These are phyloP conservation scores for Leishmania major DNA, from an alignment of 208 protist species.

Conservation along the genomic window DNA sequence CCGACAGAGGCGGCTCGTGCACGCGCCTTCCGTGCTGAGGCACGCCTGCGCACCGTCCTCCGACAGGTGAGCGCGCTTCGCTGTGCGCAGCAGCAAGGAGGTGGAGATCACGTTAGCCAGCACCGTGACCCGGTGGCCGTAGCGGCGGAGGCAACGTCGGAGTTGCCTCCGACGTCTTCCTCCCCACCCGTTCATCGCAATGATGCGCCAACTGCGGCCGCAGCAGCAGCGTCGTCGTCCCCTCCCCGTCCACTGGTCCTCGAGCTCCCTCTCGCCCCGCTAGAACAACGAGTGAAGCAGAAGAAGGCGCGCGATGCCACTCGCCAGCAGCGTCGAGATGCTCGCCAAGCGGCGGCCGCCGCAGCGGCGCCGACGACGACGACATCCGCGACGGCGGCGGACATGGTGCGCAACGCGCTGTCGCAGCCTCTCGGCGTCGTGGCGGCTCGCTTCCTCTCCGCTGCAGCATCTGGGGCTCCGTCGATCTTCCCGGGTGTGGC, in stretches of 20 bases:
- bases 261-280: slow-evolving; percentile 18
- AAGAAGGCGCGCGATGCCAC: slow-evolving; percentile 12
- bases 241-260: not conserved
- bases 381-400: slow-evolving; percentile 11
- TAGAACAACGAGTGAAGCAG: slow-evolving; percentile 15
- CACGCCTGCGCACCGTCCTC: slow-evolving; percentile 17
- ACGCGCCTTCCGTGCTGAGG: slow-evolving; percentile 2
- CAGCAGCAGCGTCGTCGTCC: not conserved
- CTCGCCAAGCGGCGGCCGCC: slow-evolving; percentile 1
- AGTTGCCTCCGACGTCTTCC: not conserved
- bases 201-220: not conserved
- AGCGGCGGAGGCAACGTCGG: not conserved
- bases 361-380: not conserved
- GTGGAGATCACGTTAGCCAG: not conserved
- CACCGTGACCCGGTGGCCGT: not conserved
- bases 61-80: not conserved
- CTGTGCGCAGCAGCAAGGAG: not conserved
- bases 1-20: not conserved
- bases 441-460: slow-evolving; percentile 28
- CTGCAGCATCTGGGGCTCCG: slow-evolving; percentile 15
- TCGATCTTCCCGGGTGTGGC: slow-evolving; percentile 20
- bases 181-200: not conserved
- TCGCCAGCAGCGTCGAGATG: slow-evolving; percentile 24
- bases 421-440: slow-evolving; percentile 27
- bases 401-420: slow-evolving; percentile 25